Conservation (phyloP, 345 rosid species). For the Arabis alpina region DNA sequence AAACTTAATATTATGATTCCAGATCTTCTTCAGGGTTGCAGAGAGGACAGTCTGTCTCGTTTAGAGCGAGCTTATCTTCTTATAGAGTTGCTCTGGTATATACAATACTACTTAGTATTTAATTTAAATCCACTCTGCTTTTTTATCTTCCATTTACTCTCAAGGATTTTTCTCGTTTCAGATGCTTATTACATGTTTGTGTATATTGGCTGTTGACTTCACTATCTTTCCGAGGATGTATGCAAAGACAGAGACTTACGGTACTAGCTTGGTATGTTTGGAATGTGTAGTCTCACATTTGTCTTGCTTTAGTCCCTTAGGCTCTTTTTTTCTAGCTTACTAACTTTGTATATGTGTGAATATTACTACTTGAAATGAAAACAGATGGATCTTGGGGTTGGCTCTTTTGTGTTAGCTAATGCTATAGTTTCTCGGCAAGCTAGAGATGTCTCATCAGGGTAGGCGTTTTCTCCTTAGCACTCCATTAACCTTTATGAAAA, state of each 20-base stretch:
- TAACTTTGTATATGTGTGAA: background rate
- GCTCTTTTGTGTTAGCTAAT: constrained; percentile 81
- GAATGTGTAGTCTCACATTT: constrained; percentile 3
- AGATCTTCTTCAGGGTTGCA: constrained; percentile 45
- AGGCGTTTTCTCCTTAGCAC: constrained; percentile 33
- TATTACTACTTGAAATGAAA: constrained; percentile 29
- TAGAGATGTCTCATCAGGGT: constrained; percentile 61
- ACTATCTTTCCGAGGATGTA: constrained; percentile 82
- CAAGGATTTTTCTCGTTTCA: constrained; percentile 43
- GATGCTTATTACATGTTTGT: constrained; percentile 82
- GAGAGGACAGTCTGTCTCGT: constrained; percentile 47
- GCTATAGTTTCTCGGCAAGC: constrained; percentile 89
- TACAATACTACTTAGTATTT: background rate
- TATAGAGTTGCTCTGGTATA: constrained; percentile 75
- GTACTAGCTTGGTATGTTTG: constrained; percentile 72
- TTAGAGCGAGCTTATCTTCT: constrained; percentile 60
- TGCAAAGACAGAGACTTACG: constrained; percentile 88
- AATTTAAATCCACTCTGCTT: constrained; percentile 7
- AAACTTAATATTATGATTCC: constrained; percentile 39
- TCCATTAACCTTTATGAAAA: constrained; percentile 6
- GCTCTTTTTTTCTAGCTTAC: background rate
- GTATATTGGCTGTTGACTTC: constrained; percentile 94
- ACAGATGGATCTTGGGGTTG: constrained; percentile 99
- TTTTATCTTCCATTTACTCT: constrained; percentile 20
- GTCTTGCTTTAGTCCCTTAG: constrained; percentile 8